phyloP scores from a whole-genome alignment of 768 basidiomycete species.

The Naganishia friedmannii region DNA sequence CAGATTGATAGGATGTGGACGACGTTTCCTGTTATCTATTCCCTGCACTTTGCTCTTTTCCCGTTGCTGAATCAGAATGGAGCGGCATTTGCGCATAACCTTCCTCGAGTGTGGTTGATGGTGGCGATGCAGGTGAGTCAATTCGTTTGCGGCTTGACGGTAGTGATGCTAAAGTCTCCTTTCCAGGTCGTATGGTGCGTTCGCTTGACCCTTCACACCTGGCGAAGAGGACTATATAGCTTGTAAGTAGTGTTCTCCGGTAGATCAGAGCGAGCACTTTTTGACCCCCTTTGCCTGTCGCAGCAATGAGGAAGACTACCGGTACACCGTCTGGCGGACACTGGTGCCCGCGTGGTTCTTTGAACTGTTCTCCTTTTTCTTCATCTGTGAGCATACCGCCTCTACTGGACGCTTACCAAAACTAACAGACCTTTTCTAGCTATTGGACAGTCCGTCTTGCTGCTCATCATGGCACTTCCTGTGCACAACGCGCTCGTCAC shows the following conservation, averaged over 20 bases:
- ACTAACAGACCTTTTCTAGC: conserved; percentile 53
- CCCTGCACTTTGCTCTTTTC: conserved; percentile 73
- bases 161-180: conserved; percentile 58
- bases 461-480: conserved; percentile 60
- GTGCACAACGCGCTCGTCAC: conserved; percentile 52
- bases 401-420: not conserved
- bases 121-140: conserved; percentile 62
- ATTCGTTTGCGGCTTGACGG: conserved; percentile 53
- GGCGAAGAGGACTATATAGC: conserved; percentile 74
- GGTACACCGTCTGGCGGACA: conserved; percentile 74
- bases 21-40: conserved; percentile 73
- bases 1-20: conserved; percentile 69
- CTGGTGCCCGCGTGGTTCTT: conserved; percentile 61
- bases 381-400: conserved; percentile 60
- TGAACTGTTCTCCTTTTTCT: conserved; percentile 65
- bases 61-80: conserved; percentile 59
- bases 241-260: conserved; percentile 56
- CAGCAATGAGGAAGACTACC: conserved; percentile 84
- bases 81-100: conserved; percentile 60
- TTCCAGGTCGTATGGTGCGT: conserved; percentile 42
- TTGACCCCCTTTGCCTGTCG: not conserved
- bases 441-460: conserved; percentile 72
- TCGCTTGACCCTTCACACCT: conserved; percentile 75
- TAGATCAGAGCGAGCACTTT: not conserved
- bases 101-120: conserved; percentile 66